A percentile compares a stretch with the other conserved stretches of the same genome.
phyloP scores from a whole-genome alignment of 495 filamentous ascomycete species.

The Hypoxylon lienhwacheense region DNA sequence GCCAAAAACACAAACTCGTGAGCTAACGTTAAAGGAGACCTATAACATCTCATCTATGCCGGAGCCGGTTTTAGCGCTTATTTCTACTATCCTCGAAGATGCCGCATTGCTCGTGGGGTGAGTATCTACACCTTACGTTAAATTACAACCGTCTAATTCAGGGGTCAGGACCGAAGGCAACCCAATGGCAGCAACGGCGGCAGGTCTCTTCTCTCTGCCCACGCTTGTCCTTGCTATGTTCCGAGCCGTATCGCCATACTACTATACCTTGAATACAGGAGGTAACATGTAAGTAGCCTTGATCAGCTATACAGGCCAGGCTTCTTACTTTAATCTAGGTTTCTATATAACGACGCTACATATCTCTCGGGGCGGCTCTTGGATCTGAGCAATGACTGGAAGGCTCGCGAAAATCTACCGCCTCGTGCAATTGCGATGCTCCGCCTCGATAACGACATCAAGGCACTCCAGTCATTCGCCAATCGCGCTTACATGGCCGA shows the following conservation, averaged over 20 bases:
- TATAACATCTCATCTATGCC: slow-evolving; percentile 89
- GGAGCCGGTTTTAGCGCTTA: slow-evolving; percentile 68
- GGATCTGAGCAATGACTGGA: slow-evolving; percentile 58
- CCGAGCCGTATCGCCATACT: slow-evolving; percentile 78
- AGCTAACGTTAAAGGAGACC: slow-evolving; percentile 77
- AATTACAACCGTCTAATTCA: slow-evolving; percentile 10
- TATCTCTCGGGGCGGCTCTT: slow-evolving; percentile 75
- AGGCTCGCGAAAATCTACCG: slow-evolving; percentile 46
- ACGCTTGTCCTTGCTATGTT: slow-evolving; percentile 87
- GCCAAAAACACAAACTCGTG: slow-evolving; percentile 38
- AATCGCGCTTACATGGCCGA: slow-evolving; percentile 84
- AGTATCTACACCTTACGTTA: slow-evolving; percentile 28
- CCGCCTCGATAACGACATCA: slow-evolving; percentile 69
- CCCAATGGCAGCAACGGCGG: slow-evolving; percentile 68
- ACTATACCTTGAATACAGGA: slow-evolving; percentile 66
- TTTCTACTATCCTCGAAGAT: slow-evolving; percentile 70
- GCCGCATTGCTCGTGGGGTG: slow-evolving; percentile 64
- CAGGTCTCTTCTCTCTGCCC: slow-evolving; percentile 77
- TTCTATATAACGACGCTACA: slow-evolving; percentile 87
- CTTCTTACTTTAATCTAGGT: slow-evolving; percentile 50
- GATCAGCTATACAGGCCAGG: not conserved
- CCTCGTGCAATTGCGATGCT: slow-evolving; percentile 55
- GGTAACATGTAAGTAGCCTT: slow-evolving; percentile 70
- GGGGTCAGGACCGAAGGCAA: slow-evolving; percentile 44
- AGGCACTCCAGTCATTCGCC: slow-evolving; percentile 73